Base-by-base conservation (phyloP, 164 flowering plant species). In the Vitis cinerea region DNA sequence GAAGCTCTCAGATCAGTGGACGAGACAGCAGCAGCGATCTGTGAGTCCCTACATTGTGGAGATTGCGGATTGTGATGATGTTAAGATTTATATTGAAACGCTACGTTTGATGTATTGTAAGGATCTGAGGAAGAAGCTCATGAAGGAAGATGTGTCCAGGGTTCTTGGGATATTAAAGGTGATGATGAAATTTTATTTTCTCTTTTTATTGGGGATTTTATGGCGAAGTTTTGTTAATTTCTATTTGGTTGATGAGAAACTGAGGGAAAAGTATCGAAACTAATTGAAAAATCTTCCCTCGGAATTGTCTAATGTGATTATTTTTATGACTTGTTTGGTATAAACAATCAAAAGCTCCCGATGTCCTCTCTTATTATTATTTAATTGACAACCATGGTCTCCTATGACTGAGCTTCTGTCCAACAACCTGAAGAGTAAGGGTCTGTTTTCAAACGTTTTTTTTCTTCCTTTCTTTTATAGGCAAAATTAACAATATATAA, bases 141-240 rank as follows among this genome's bases (percentile, higher is more conserved):
- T 91, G 92, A 85, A 72, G 59, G 97, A 90, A 61, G 96, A 93
- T 70, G 98, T 95, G 52, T 64, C 89, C 53, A 83, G 80, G 66
- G 94, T 95, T 56, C 92, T 95, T 52, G 98, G 89, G 12, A 88
- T 91, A 61, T 81, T 93, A 74, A 91, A 93, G 97, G 97, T 92
- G 81, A 37, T 17, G 7, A 13, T 49, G 73, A 47, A 8, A 19
- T 12, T 2, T 61, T 19, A 1, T 44, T 47, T 48, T 13, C 47
- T 56, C 9, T 37, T 54, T 61, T 17, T 44, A 10, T 44, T 47
- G 23, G 15, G 8, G 27, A 37, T 37, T 51, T 27, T 69, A n/a
- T 50, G 65, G 52, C 10, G 48, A 30, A 27, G 8, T 16, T 13
- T 9, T 65, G 29, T 51, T 52, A 29, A 29, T 17, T 6, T 52